Evolutionary conservation across 257 asterid species (phyloP), one percentile per base, ranked within the genome.

Genomic region (Fraxinus excelsior): DNA sequence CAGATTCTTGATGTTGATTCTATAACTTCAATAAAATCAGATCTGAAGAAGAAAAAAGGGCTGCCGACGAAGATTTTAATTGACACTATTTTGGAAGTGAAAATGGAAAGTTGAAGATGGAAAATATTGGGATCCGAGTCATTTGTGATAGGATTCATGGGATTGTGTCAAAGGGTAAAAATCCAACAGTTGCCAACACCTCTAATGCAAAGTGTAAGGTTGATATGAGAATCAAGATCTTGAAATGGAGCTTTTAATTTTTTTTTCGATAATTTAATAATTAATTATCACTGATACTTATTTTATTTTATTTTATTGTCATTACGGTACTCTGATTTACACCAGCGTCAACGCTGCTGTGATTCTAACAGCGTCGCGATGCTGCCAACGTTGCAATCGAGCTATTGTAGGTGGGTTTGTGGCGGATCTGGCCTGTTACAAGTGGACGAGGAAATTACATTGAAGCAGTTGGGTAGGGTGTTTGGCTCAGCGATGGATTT

Each of bases 171-270:
- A 94, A 78, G 90, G 94, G 91, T 16, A 91, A 83, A 86, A 82
- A 60, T 78, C 84, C 96, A 34, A 85, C 82, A 0, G 74, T 78
- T 34, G 93, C 98, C 21, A 69, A 91, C 64, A 81, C 85, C 12
- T 6, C 82, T 19, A 75, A 75, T 0, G 90, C 94, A 4, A 84
- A 90, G 78, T 94, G 98, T 83, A 83, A 88, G 94, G 96, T 90
- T 77, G 97, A 92, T 90, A 91, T 88, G 69, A 86, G 85, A 84
- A 81, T 94, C 93, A 94, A 92, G 96, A 90, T 94, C 91, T 92
- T 86, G 88, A 90, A 86, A 86, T 87, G 91, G 87, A 89, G 91
- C 12, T 90, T 94, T 70, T 90, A 81, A 80, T 75, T 76, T 19
- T 26, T n/a, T n/a, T 4, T 58, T 7, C 13, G 66, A 12, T 58